Evolutionary conservation across 2,329 filamentous ascomycete species (phyloP).

Genomic region (Alternaria rosae): DNA sequence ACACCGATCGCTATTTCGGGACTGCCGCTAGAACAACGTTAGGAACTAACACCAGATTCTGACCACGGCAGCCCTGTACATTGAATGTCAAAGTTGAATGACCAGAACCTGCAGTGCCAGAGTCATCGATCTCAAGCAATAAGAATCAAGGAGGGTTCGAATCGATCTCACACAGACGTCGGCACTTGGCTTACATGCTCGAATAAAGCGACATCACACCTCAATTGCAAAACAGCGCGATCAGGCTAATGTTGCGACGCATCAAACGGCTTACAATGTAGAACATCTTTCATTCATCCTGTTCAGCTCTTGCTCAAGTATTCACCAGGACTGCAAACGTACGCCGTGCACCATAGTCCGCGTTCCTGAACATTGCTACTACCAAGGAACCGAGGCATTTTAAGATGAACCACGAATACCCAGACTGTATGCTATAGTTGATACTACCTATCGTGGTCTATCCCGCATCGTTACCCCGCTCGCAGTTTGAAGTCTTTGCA

Average conservation of each 20-base stretch:
- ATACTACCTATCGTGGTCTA: background rate
- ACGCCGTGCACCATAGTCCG: background rate
- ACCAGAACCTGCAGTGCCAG: background rate
- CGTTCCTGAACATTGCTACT: background rate
- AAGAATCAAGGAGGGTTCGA: background rate
- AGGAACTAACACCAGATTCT: background rate
- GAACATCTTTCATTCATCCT: background rate
- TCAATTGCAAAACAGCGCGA: background rate
- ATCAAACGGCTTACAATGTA: background rate
- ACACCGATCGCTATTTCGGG: constrained; percentile 21
- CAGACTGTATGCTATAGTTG: too few relatives aligned
- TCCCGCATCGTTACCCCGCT: background rate
- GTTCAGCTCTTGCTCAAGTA: background rate
- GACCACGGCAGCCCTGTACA: background rate
- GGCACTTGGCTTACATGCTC: background rate
- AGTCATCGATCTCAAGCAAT: background rate
- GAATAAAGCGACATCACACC: background rate
- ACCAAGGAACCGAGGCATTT: background rate
- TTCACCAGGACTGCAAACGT: background rate
- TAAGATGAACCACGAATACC: background rate
- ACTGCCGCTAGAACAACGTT: constrained; percentile 3
- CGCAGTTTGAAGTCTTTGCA: background rate
- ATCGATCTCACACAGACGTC: background rate
- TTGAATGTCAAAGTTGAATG: background rate
- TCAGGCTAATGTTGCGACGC: background rate